Conservation (phyloP, 257 asterid genomes). For the Paraleonurus japonicus region DNA sequence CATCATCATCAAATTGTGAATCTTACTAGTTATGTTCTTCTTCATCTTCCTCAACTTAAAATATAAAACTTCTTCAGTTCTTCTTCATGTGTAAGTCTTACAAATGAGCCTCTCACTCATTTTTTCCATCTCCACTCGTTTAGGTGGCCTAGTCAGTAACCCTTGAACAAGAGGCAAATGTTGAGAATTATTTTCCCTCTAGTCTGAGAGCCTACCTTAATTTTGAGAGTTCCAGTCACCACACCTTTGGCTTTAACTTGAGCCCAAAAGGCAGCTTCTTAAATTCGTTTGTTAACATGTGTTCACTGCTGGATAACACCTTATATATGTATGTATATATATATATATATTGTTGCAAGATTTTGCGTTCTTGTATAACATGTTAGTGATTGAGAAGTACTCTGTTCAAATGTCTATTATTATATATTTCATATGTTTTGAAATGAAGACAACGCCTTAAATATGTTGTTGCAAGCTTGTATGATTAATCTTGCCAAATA, state of each 20-base stretch:
- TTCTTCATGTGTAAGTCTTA: too few relatives aligned
- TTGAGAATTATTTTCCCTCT: background rate
- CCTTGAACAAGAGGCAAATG: background rate
- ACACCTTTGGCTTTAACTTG: too few relatives aligned
- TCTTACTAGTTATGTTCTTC: too few relatives aligned
- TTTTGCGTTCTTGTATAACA: background rate
- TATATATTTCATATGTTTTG: conserved; percentile 12
- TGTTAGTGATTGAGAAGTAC: conserved; percentile 13
- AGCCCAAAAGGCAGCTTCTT: background rate
- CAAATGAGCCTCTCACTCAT: background rate
- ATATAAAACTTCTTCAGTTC: too few relatives aligned
- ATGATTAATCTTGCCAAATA: background rate
- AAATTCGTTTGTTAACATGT: background rate
- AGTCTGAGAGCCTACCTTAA: background rate
- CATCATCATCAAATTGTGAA: too few relatives aligned
- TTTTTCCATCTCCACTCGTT: too few relatives aligned
- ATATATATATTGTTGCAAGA: background rate
- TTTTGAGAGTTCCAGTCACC: too few relatives aligned
- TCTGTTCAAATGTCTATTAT: background rate
- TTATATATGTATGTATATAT: too few relatives aligned
- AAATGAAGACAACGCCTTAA: background rate
- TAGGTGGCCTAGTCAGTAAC: too few relatives aligned
- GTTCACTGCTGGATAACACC: background rate
- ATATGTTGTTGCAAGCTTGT: background rate
- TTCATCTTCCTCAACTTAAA: too few relatives aligned